Percentiles rank a stretch among this genome's conserved stretches.
These are phyloP conservation scores for Coniochaeta prunicola DNA, from an alignment of 2,329 filamentous ascomycete species.

Conservation along the genomic window DNA sequence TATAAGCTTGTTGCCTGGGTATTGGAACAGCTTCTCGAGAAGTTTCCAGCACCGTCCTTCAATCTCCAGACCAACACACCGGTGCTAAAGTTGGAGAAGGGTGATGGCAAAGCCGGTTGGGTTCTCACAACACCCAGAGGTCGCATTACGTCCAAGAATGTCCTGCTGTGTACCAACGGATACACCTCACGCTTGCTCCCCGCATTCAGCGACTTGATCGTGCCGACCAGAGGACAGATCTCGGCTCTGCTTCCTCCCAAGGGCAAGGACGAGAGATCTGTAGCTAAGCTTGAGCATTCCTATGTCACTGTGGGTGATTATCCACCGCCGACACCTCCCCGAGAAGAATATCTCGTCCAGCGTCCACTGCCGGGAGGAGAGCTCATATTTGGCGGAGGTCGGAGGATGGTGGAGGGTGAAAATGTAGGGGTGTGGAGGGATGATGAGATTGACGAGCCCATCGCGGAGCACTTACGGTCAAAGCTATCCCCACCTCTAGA, in stretches of 20 bases:
- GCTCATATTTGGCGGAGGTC: constrained; percentile 66
- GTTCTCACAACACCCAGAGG: constrained; percentile 62
- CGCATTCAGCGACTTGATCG: constrained; percentile 60
- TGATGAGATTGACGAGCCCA: constrained; percentile 27
- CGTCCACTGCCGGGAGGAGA: constrained; percentile 50
- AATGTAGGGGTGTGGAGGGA: constrained; percentile 30
- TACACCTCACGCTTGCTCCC: constrained; percentile 75
- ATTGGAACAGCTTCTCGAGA: constrained; percentile 48
- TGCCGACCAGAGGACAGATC: constrained; percentile 72
- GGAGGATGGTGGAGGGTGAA: constrained; percentile 43
- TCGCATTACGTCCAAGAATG: constrained; percentile 49
- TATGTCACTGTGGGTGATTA: constrained; percentile 52
- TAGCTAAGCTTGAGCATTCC: constrained; percentile 40
- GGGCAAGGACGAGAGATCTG: constrained; percentile 13
- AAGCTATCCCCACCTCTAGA: constrained; percentile 35
- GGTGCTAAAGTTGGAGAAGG: constrained; percentile 36
- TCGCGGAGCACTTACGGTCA: constrained; percentile 48
- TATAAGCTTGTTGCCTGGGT: constrained; percentile 76
- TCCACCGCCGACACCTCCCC: constrained; percentile 25
- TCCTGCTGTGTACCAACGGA: constrained; percentile 76
- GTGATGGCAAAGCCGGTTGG: constrained; percentile 34
- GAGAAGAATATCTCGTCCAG: constrained; percentile 69
- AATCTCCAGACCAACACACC: constrained; percentile 73
- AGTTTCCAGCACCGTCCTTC: constrained; percentile 35
- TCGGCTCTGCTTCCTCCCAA: constrained; percentile 54